phyloP scores from a whole-genome alignment of 345 rosid species.

The Hevea brasiliensis region DNA sequence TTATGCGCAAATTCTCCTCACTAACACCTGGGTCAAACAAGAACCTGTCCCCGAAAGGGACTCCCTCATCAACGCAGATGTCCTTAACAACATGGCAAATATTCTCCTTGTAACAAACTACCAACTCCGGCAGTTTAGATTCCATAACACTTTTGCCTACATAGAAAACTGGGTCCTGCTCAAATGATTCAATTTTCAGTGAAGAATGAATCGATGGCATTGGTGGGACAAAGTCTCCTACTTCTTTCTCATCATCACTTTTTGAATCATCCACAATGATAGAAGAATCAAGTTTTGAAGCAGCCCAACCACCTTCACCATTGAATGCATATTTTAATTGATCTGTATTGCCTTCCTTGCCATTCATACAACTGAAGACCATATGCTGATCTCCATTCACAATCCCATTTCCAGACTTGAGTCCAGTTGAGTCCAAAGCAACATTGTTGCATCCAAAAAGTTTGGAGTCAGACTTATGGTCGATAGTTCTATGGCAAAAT shows the following conservation, averaged over 20 bases:
- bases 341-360: conserved; percentile 26
- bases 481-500: conserved; percentile 36
- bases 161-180: conserved; percentile 42
- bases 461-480: conserved; percentile 35
- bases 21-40: conserved; percentile 42
- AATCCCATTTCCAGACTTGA: conserved; percentile 33
- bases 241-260: conserved; percentile 25
- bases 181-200: conserved; percentile 26
- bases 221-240: conserved; percentile 18
- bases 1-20: conserved; percentile 22
- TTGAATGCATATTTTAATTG: conserved; percentile 13
- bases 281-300: conserved; percentile 23
- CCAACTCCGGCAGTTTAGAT: conserved; percentile 58
- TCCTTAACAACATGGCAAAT: conserved; percentile 64
- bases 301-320: conserved; percentile 30
- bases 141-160: conserved; percentile 59
- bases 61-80: conserved; percentile 72
- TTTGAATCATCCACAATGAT: conserved; percentile 18
- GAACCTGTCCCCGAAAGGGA: conserved; percentile 55
- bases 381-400: conserved; percentile 30
- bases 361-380: conserved; percentile 20
- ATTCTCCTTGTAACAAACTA: conserved; percentile 65
- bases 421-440: conserved; percentile 34
- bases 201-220: conserved; percentile 20
- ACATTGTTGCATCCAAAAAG: conserved; percentile 33